Conservation (phyloP, 441 rosid species). For the Manihot esculenta region DNA sequence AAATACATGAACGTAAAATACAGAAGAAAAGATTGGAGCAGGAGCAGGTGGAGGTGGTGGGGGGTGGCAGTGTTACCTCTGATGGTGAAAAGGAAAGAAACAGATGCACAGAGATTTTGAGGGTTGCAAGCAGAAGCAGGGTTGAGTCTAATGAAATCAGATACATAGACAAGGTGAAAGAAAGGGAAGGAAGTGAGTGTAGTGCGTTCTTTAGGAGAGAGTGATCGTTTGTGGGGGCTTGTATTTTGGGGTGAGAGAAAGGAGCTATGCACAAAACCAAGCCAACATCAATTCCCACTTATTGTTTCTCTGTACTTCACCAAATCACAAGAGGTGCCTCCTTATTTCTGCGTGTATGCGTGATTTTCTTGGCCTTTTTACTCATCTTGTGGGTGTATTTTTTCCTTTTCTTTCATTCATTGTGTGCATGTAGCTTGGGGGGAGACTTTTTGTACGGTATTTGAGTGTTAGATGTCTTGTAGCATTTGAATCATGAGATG, state of each 20-base stretch:
- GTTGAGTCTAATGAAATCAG: not conserved
- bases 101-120: constrained; percentile 6
- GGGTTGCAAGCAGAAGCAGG: not conserved
- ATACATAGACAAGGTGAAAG: constrained; percentile 1
- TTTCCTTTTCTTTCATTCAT: no score
- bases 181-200: not conserved
- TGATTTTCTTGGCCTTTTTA: not conserved
- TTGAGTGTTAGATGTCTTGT: not conserved
- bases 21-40: not conserved
- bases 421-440: not conserved
- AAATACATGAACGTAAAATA: not conserved
- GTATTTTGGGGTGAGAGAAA: not conserved
- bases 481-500: constrained; percentile 14
- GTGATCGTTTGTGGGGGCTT: constrained; percentile 1
- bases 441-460: not conserved
- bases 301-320: constrained; percentile 17
- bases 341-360: not conserved
- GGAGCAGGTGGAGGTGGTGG: constrained; percentile 2
- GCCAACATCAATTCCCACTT: constrained; percentile 20
- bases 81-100: constrained; percentile 6
- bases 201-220: not conserved
- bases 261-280: constrained; percentile 26
- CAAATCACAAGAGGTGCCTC: constrained; percentile 25
- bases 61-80: not conserved
- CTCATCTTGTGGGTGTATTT: constrained; percentile 7